Base-by-base conservation (phyloP, 805 yeast species). In the Torulaspora maleeae region DNA sequence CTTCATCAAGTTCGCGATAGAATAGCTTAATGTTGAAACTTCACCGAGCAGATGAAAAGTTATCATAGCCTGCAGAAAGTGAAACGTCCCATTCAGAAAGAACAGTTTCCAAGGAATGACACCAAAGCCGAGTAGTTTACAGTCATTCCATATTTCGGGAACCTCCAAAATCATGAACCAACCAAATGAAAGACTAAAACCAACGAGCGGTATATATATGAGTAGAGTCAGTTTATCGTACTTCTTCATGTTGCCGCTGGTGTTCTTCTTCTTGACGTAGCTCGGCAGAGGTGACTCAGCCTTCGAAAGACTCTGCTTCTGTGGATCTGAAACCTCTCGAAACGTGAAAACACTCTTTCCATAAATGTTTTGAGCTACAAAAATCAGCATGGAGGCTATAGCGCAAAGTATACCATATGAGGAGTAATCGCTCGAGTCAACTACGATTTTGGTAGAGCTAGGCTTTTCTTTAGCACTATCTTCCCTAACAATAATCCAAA, bases 1-100 rank as follows among this genome's bases (percentile, higher is more conserved):
- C 67, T 89, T 89, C 78, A 89, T 77, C 77, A 89, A 76, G 35
- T 86, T 80, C 2, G 96, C 95, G 46, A 89, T 82, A 1, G 95
- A 84, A 66, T 87, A 89, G 2, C 93, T 79, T 10, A 89, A 81
- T 0, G 96, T 86, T 2, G 95, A 85, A 5, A 89, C 75, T 59
- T 82, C 77, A 16, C 95, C 93, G 36, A 89, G 67, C 27, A 89
- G 71, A 67, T 85, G 87, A 64, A 86, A 86, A 12, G 95, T 88
- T 32, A 89, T 72, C 61, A 88, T 68, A 33, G 90, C 83, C 66
- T 89, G 96, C 30, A 78, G 60, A 54, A 86, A 89, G 66, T 87
- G 95, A 12, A 86, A 79, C 12, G 82, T 55, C 3, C 95, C 93
- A 61, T 86, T 85, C 3, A 82, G 54, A 12, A 81, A 48, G 13